These are phyloP conservation scores for Xylaria bambusicola DNA, from an alignment of 495 filamentous ascomycete species.

Conservation along the genomic window DNA sequence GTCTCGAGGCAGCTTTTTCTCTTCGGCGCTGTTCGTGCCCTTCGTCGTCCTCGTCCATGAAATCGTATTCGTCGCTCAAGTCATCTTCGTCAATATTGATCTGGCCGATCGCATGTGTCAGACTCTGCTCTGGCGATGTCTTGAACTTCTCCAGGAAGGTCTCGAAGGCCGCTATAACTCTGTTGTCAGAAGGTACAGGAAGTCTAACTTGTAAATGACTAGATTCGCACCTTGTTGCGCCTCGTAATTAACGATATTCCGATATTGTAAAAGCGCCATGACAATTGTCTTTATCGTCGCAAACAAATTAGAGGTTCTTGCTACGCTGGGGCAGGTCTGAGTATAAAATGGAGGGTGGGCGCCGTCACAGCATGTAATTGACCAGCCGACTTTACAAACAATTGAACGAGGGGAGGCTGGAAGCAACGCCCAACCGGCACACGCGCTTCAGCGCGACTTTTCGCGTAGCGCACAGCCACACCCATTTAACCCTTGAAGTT, in stretches of 20 bases:
- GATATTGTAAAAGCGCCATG: constrained; percentile 81
- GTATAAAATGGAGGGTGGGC: constrained; percentile 16
- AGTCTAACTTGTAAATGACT: neutral
- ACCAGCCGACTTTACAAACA: neutral
- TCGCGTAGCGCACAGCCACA: constrained; percentile 32
- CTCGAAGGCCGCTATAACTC: constrained; percentile 69
- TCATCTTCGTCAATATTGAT: constrained; percentile 86
- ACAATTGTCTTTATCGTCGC: constrained; percentile 2
- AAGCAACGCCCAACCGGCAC: constrained; percentile 17
- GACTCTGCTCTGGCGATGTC: constrained; percentile 70
- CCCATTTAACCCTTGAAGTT: constrained; percentile 12
- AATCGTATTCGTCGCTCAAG: constrained; percentile 91
- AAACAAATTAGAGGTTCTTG: constrained; percentile 1
- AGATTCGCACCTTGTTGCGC: constrained; percentile 69
- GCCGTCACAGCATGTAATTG: constrained; percentile 20
- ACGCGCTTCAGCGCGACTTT: constrained; percentile 32
- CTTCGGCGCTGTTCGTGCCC: constrained; percentile 49
- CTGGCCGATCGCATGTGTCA: constrained; percentile 75
- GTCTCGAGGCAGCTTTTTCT: constrained; percentile 44
- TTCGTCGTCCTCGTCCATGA: constrained; percentile 84
- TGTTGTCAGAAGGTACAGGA: constrained; percentile 23
- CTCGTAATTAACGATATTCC: constrained; percentile 77
- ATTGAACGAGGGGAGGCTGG: constrained; percentile 24
- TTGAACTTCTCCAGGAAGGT: constrained; percentile 89
- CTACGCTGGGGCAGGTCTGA: constrained; percentile 13